phyloP scores from a whole-genome alignment of 441 rosid genomes.

The Gossypium davidsonii region DNA sequence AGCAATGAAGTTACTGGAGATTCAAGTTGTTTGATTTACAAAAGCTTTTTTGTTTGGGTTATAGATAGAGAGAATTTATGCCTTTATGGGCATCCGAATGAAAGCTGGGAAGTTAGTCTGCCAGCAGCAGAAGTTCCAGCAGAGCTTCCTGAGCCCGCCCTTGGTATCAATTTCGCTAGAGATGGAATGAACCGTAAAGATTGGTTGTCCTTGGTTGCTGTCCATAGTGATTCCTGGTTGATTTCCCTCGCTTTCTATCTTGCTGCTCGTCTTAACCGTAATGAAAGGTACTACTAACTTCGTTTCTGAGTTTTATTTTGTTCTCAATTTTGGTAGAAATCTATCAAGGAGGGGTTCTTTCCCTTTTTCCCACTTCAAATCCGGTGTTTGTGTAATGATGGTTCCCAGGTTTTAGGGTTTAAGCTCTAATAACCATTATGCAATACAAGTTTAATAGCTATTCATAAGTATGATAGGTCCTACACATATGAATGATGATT shows the following conservation, averaged over 20 bases:
- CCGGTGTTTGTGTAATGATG: neutral
- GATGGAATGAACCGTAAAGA: conserved; percentile 57
- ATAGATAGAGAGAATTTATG: conserved; percentile 51
- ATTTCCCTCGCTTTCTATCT: conserved; percentile 56
- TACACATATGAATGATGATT: neutral
- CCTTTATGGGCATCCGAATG: conserved; percentile 48
- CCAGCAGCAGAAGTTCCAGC: conserved; percentile 56
- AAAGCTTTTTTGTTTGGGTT: conserved; percentile 17
- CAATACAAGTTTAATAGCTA: neutral
- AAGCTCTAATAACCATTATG: neutral
- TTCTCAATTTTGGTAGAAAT: neutral
- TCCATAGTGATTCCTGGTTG: conserved; percentile 54
- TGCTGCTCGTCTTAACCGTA: conserved; percentile 51
- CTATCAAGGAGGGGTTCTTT: neutral
- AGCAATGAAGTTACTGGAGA: neutral
- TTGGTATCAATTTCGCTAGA: conserved; percentile 49
- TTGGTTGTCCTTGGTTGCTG: conserved; percentile 50
- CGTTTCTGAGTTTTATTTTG: neutral
- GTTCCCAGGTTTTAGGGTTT: neutral
- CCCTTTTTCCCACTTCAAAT: neutral
- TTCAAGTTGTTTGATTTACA: conserved; percentile 18
- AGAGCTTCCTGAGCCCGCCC: conserved; percentile 52
- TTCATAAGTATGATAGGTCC: neutral
- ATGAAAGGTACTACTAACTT: conserved; percentile 28
- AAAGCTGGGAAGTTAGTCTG: conserved; percentile 50